A percentile compares a stretch with the other conserved stretches of the same genome.
These are phyloP conservation scores for Penicillium salamii DNA, from an alignment of 495 filamentous ascomycete species.

Conservation along the genomic window DNA sequence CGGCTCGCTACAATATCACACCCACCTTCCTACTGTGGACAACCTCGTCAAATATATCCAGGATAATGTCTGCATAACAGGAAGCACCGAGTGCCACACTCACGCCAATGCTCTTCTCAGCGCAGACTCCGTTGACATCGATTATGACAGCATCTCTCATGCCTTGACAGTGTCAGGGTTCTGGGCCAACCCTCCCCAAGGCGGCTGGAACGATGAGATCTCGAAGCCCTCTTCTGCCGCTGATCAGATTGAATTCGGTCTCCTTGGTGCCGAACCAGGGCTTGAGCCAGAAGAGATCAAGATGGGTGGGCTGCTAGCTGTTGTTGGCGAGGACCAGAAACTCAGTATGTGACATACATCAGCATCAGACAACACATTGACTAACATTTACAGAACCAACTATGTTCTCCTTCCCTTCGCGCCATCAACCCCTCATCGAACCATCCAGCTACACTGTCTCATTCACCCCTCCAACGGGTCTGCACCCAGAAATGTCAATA, in stretches of 20 bases:
- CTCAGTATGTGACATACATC: slow-evolving; percentile 52
- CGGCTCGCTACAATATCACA: slow-evolving; percentile 68
- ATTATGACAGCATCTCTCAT: slow-evolving; percentile 71
- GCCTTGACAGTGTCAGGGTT: slow-evolving; percentile 59
- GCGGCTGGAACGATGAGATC: slow-evolving; percentile 51
- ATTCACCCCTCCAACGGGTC: slow-evolving; percentile 70
- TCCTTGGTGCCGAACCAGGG: slow-evolving; percentile 67
- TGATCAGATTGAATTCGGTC: slow-evolving; percentile 71
- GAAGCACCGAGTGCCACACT: slow-evolving; percentile 28
- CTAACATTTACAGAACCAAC: slow-evolving; percentile 54
- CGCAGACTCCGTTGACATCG: slow-evolving; percentile 69
- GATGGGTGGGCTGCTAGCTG: slow-evolving; percentile 74
- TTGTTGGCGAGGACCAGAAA: slow-evolving; percentile 70
- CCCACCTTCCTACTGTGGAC: slow-evolving; percentile 54
- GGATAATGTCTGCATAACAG: slow-evolving; percentile 49
- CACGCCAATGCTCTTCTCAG: slow-evolving; percentile 35
- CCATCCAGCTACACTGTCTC: slow-evolving; percentile 41
- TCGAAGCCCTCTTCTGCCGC: slow-evolving; percentile 29
- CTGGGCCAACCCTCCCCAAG: slow-evolving; percentile 49
- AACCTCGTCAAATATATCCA: slow-evolving; percentile 57
- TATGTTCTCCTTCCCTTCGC: slow-evolving; percentile 85
- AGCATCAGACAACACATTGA: neutral
- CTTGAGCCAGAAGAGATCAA: slow-evolving; percentile 68
- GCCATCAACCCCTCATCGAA: slow-evolving; percentile 64
- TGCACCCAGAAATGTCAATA: slow-evolving; percentile 80